phyloP scores from a whole-genome alignment of 2,329 filamentous ascomycete genomes.

The Ascochyta viciae-villosae region DNA sequence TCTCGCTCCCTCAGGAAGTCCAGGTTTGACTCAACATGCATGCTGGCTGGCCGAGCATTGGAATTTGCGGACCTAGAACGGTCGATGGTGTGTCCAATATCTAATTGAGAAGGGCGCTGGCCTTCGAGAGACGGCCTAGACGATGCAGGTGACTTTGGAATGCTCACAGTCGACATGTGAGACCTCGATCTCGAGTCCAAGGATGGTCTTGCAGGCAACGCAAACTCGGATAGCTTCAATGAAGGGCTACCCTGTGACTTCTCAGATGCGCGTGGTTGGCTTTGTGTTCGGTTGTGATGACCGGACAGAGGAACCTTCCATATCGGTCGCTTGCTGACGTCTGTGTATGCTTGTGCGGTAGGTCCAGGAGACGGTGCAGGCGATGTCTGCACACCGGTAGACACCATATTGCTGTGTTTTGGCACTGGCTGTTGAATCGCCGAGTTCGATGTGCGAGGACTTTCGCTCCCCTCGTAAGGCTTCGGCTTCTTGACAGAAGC shows the following conservation, averaged over 20 bases:
- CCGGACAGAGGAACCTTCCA: constrained; percentile 60
- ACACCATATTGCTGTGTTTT: constrained; percentile 63
- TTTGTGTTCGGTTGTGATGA: constrained; percentile 56
- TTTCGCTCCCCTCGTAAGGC: constrained; percentile 15
- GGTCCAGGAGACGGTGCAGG: constrained; percentile 54
- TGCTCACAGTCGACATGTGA: constrained; percentile 56
- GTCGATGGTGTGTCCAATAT: constrained; percentile 64
- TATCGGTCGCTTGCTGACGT: constrained; percentile 56
- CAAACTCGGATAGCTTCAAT: constrained; percentile 46
- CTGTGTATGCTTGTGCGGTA: constrained; percentile 43
- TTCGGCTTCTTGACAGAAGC: constrained; percentile 43
- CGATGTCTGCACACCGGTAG: constrained; percentile 82
- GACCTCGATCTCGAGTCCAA: constrained; percentile 60
- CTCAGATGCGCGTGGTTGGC: constrained; percentile 57
- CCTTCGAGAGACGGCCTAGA: constrained; percentile 75
- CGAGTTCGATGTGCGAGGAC: constrained; percentile 34
- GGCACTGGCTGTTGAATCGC: constrained; percentile 56
- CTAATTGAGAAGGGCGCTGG: constrained; percentile 68
- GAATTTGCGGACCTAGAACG: constrained; percentile 70
- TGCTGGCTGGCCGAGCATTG: constrained; percentile 78
- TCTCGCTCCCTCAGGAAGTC: constrained; percentile 85
- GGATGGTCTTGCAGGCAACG: constrained; percentile 50
- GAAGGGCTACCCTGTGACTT: constrained; percentile 45
- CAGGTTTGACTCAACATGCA: constrained; percentile 81
- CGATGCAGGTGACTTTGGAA: constrained; percentile 63